Conservation (phyloP, 1,284 basidiomycete genomes). For the Pseudozyma tsukubaensis region DNA sequence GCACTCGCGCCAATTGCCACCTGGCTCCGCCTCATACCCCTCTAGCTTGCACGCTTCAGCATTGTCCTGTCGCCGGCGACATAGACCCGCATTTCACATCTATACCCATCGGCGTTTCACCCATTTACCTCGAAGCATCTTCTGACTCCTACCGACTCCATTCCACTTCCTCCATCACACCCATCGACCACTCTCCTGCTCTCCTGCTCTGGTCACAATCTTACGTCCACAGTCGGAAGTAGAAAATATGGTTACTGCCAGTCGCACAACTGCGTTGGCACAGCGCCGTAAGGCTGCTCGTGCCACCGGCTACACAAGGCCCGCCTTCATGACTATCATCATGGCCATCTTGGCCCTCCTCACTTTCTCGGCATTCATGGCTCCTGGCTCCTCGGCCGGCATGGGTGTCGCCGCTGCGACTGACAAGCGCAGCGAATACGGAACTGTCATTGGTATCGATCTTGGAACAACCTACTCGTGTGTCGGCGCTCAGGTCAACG, state of each 20-base stretch:
- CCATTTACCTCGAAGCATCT: neutral
- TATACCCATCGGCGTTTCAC: constrained; percentile 4
- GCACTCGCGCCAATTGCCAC: constrained; percentile 1
- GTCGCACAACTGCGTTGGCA: constrained; percentile 41
- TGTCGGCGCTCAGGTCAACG: constrained; percentile 83
- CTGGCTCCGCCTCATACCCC: constrained; percentile 7
- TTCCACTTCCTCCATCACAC: neutral
- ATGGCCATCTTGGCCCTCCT: constrained; percentile 60
- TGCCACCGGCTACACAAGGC: constrained; percentile 41
- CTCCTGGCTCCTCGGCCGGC: constrained; percentile 41
- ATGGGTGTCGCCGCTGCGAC: constrained; percentile 61
- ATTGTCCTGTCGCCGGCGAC: neutral
- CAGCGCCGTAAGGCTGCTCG: constrained; percentile 47
- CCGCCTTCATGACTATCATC: constrained; percentile 55
- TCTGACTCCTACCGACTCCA: neutral
- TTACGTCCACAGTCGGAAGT: constrained; percentile 30
- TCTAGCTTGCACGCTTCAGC: neutral
- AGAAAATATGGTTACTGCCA: constrained; percentile 39
- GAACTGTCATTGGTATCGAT: constrained; percentile 88
- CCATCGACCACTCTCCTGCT: constrained; percentile 2
- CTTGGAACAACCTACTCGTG: constrained; percentile 72
- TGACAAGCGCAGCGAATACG: constrained; percentile 73
- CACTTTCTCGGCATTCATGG: constrained; percentile 54
- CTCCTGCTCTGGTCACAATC: neutral
- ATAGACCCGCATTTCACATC: neutral